Conservation (phyloP, 352 stramenopile species). For the Phytophthora tubulina region DNA sequence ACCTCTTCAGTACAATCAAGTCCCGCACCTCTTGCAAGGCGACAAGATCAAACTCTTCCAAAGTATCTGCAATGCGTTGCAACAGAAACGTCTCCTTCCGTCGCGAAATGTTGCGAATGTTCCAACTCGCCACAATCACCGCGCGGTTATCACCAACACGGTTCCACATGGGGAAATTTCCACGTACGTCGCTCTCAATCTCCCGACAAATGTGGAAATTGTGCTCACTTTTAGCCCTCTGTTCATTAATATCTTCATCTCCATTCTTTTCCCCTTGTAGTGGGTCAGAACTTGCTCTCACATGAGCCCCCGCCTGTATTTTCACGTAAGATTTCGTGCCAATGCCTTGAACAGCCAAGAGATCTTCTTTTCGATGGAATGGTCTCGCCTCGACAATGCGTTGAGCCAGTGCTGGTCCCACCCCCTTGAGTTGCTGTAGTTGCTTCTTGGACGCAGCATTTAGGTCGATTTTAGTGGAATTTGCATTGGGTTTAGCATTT, state of each 20-base stretch:
- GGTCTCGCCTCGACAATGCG: slow-evolving; percentile 58
- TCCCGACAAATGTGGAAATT: slow-evolving; percentile 47
- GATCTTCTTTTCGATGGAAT: slow-evolving; percentile 58
- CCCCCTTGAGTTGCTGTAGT: slow-evolving; percentile 50
- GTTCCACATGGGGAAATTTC: slow-evolving; percentile 33
- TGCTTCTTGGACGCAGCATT: slow-evolving; percentile 54
- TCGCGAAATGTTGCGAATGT: slow-evolving; percentile 78
- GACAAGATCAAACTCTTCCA: slow-evolving; percentile 75
- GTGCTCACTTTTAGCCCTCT: background rate
- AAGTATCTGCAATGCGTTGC: slow-evolving; percentile 55
- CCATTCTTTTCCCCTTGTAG: background rate
- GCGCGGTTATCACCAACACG: slow-evolving; percentile 10
- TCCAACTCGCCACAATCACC: slow-evolving; percentile 73
- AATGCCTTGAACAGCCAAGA: slow-evolving; percentile 63
- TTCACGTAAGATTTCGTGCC: slow-evolving; percentile 52
- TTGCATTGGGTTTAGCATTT: slow-evolving; percentile 15
- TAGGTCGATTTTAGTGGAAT: slow-evolving; percentile 47
- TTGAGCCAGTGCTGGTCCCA: slow-evolving; percentile 51
- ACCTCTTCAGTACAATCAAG: slow-evolving; percentile 62
- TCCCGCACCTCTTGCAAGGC: slow-evolving; percentile 77
- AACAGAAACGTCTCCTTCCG: slow-evolving; percentile 49
- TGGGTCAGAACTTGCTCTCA: slow-evolving; percentile 15
- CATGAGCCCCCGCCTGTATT: slow-evolving; percentile 37
- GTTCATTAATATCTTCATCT: background rate
- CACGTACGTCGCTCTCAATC: slow-evolving; percentile 48